Evolutionary conservation across 495 filamentous ascomycete genomes (phyloP).

Genomic region (Lindgomyces ingoldianus): DNA sequence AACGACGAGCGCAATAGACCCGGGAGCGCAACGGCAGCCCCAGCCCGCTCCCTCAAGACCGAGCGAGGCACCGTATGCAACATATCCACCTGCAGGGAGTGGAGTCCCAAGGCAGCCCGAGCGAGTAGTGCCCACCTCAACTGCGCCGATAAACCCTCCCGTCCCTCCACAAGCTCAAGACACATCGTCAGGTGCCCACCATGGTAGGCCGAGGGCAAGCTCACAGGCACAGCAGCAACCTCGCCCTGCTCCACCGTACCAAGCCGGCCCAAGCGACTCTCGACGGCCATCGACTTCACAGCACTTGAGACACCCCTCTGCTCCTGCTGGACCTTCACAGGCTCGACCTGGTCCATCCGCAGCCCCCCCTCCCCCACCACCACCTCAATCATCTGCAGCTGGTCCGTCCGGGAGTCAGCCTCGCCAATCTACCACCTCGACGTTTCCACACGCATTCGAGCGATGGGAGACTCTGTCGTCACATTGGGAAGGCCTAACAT

Average conservation of each 20-base stretch:
- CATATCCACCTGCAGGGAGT: conserved; percentile 7
- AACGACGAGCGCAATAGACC: conserved; percentile 7
- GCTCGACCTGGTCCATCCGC: conserved; percentile 8
- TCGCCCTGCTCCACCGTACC: conserved; percentile 33
- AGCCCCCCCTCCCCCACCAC: conserved; percentile 13
- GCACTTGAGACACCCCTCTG: conserved; percentile 29
- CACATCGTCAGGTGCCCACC: conserved; percentile 28
- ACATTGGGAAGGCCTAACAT: conserved; percentile 96
- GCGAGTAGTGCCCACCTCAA: conserved; percentile 15
- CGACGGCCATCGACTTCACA: conserved; percentile 32
- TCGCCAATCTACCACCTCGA: conserved; percentile 43
- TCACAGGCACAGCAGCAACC: conserved; percentile 40
- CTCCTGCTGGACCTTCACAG: conserved; percentile 21
- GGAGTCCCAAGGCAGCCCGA: conserved; percentile 28
- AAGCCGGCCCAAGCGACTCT: conserved; percentile 26
- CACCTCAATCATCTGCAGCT: conserved; percentile 9
- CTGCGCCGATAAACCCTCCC: conserved; percentile 21
- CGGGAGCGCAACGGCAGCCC: conserved; percentile 17
- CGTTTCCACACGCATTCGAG: conserved; percentile 96
- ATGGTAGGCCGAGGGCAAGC: conserved; percentile 27
- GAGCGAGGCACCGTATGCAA: conserved; percentile 10
- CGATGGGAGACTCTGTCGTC: conserved; percentile 95
- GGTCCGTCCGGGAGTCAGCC: conserved; percentile 18
- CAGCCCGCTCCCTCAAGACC: conserved; percentile 18
- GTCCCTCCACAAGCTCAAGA: conserved; percentile 20